Evolutionary conservation across 768 basidiomycete species (phyloP).

Genomic region (Boletus pseudo-olivaceus): DNA sequence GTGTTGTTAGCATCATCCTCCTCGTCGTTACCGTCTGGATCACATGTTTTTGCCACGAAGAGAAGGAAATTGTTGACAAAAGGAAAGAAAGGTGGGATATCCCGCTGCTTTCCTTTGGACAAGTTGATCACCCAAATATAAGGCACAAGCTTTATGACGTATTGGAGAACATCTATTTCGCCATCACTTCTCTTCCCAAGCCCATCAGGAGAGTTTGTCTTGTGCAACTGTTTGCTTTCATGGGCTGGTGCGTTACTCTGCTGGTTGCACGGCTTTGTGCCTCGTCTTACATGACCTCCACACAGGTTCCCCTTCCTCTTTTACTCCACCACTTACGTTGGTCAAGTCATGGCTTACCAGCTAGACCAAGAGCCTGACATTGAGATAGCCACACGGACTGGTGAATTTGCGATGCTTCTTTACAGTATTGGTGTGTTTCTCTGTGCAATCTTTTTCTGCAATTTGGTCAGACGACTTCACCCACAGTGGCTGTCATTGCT

Average conservation of each 20-base stretch:
- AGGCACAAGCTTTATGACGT: constrained; percentile 58
- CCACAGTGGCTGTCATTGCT: constrained; percentile 76
- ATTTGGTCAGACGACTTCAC: neutral
- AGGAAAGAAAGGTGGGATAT: constrained; percentile 40
- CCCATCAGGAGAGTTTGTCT: constrained; percentile 87
- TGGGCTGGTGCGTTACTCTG: constrained; percentile 72
- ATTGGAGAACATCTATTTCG: constrained; percentile 71
- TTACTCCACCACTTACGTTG: constrained; percentile 90
- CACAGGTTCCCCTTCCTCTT: constrained; percentile 92
- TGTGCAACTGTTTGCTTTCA: constrained; percentile 93
- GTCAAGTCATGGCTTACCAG: constrained; percentile 90
- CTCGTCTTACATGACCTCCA: constrained; percentile 7
- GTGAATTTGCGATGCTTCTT: constrained; percentile 84
- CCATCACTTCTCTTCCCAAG: constrained; percentile 72
- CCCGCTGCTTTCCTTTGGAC: constrained; percentile 1
- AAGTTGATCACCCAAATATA: neutral
- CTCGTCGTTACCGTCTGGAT: constrained; percentile 81
- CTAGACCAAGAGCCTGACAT: constrained; percentile 67
- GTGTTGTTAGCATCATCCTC: constrained; percentile 76
- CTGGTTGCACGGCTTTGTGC: neutral
- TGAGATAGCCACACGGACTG: constrained; percentile 80
- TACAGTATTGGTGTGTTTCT: constrained; percentile 72
- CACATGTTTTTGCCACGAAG: constrained; percentile 84
- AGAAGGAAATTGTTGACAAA: constrained; percentile 58
- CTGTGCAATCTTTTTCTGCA: neutral